Conservation (phyloP, 2,329 filamentous ascomycete genomes). For the Colletotrichum horii region DNA sequence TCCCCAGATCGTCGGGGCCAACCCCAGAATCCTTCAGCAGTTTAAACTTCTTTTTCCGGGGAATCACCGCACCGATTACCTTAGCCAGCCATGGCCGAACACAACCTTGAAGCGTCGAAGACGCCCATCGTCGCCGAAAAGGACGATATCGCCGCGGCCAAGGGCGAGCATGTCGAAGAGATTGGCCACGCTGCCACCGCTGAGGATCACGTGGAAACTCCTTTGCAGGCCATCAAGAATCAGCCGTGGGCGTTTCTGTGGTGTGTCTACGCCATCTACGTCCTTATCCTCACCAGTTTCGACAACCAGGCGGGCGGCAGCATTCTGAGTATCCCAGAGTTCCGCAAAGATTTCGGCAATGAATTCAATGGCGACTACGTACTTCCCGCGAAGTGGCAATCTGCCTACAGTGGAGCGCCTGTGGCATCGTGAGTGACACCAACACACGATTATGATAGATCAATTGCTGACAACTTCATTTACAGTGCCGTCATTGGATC, state of each 20-base stretch:
- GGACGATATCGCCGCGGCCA: constrained; percentile 11
- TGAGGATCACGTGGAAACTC: constrained; percentile 4
- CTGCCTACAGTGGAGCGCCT: constrained; percentile 46
- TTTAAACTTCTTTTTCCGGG: background rate
- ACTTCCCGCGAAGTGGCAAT: constrained; percentile 47
- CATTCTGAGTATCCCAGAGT: constrained; percentile 46
- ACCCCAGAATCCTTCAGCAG: background rate
- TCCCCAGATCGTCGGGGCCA: constrained; percentile 3
- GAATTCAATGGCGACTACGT: constrained; percentile 40
- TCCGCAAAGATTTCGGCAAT: constrained; percentile 48
- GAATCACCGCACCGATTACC: background rate
- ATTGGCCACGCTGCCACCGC: constrained; percentile 3
- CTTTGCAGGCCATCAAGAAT: constrained; percentile 27
- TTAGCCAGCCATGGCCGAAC: background rate
- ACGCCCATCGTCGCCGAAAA: background rate
- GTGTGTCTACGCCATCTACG: constrained; percentile 44
- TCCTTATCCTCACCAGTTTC: constrained; percentile 42
- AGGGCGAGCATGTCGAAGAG: constrained; percentile 13
- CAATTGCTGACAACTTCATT: background rate
- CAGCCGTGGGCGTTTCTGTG: constrained; percentile 35
- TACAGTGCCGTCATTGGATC: constrained; percentile 15
- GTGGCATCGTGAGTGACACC: constrained; percentile 36
- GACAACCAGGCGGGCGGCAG: constrained; percentile 46
- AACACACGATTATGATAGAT: background rate
- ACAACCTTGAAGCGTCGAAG: constrained; percentile 2